Base-by-base conservation (phyloP, 441 rosid genomes). In the Corymbia calophylla region DNA sequence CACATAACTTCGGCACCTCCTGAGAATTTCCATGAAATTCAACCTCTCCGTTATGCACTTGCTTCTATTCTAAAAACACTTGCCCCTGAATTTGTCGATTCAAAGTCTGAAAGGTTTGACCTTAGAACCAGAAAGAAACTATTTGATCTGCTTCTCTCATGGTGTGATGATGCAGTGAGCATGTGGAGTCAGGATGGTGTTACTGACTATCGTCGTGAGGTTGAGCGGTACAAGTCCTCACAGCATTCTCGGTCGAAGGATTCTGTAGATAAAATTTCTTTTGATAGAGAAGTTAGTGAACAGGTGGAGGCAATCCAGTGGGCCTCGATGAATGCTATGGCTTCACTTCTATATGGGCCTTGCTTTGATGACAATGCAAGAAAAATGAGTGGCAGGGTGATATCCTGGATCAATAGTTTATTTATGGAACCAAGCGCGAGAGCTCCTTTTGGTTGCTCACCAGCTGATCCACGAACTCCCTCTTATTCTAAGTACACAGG, bases 351-450 rank as follows among this genome's bases (percentile, higher is more conserved):
- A 86, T 96, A 98, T 92, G 99, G 99, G 88, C 97, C 98, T 70
- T 98, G 99, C 92, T 98, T 98, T 95, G 99, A 97, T 90, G 99
- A 98, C 93, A 97, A 96, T 94, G 98, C 99, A 53, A 96, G 99
- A 92, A 98, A 97, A 95, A 97, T 97, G 99, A 95, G 97, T 91
- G 99, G 99, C 87, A 93, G 99, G 91, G 97, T 98, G 89, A 97
- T 98, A 92, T 95, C 95, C 91, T 98, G 99, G 99, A 97, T 98
- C 92, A 98, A 98, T 91, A 95, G 98, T 94, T 95, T 98, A 92
- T 98, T 98, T 94, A 96, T 96, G 91, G 99, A 98, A 91, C 99
- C 99, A 92, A 97, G 97, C 87, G 96, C 98, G 11, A 96, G 98
- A 95, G 99, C 94, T 88, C 99, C 98, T 88, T 97, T 97, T 94